Evolutionary conservation across 2,329 filamentous ascomycete genomes (phyloP), one percentile per base, ranked within the genome.

Genomic region (Myriangium duriaei): DNA sequence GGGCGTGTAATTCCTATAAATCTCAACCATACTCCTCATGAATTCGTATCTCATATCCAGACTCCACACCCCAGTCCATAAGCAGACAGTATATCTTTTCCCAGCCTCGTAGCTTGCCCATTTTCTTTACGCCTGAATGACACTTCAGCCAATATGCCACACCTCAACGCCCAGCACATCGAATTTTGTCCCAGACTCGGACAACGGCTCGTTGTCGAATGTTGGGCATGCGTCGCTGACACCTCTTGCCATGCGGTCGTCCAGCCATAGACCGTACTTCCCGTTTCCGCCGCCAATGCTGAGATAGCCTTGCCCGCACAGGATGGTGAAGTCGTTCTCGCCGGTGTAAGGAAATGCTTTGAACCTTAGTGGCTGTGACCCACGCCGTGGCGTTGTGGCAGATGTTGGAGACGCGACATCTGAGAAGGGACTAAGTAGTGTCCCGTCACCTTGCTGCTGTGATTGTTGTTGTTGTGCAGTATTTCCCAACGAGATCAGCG

Each of bases 281-380:
- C 91, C 88, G 49, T 94, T 86, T 0, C 66, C 76, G 39, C 85
- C 88, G 9, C 91, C 91, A 13, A 96, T 71, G 51, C 82, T 91
- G 30, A 98, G 60, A 56, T 82, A 96, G 15, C 78, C 74, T 3
- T 75, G 68, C 61, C 96, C 86, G 60, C 88, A 96, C 52, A 92
- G 81, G 48, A 96, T 91, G 65, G 88, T 85, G 57, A 93, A 98
- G 59, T 96, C 91, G 57, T 98, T 96, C 29, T 93, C 74, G 4
- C 91, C 91, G 40, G 82, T 92, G 54, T 95, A 96, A 0, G 88
- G 87, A 51, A 96, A 98, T 0, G 88, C 88, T 61, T 94, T 95
- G 71, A 98, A 98, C 13, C 91, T 77, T 48, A 96, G n/a, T 9
- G 36, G 36, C 6, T 39, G 36, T 13, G 17, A 26, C 11, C 28